phyloP scores from a whole-genome alignment of 345 rosid genomes.

The Zanthoxylum bungeanum region DNA sequence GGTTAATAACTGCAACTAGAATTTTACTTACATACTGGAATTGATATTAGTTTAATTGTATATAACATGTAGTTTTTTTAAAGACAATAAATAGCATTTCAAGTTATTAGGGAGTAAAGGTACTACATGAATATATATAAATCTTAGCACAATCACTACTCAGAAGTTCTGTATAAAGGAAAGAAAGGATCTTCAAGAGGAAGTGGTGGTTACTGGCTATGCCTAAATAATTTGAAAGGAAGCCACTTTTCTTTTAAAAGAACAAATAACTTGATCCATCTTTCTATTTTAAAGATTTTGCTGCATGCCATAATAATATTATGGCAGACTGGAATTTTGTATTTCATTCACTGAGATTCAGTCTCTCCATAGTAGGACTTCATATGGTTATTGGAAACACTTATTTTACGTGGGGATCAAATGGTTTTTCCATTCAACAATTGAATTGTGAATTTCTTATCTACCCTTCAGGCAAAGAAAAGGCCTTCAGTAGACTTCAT shows the following conservation, averaged over 20 bases:
- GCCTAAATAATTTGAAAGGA: background rate
- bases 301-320: background rate
- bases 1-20: no score
- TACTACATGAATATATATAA: no score
- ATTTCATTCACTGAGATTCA: background rate
- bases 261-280: background rate
- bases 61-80: no score
- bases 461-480: conserved; percentile 53
- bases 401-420: background rate
- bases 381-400: background rate
- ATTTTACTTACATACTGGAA: no score
- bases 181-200: no score
- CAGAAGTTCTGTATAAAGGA: no score
- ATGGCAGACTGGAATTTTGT: background rate
- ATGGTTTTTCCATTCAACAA: background rate
- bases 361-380: background rate
- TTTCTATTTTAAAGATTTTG: background rate
- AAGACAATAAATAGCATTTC: no score
- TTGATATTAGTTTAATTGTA: no score
- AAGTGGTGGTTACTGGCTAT: no score
- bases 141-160: no score
- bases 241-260: background rate
- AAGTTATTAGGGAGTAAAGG: no score
- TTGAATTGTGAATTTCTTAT: background rate
- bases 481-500: conserved; percentile 74